Base-by-base conservation (phyloP, 768 basidiomycete genomes). In the Rhizopogon salebrosus region DNA sequence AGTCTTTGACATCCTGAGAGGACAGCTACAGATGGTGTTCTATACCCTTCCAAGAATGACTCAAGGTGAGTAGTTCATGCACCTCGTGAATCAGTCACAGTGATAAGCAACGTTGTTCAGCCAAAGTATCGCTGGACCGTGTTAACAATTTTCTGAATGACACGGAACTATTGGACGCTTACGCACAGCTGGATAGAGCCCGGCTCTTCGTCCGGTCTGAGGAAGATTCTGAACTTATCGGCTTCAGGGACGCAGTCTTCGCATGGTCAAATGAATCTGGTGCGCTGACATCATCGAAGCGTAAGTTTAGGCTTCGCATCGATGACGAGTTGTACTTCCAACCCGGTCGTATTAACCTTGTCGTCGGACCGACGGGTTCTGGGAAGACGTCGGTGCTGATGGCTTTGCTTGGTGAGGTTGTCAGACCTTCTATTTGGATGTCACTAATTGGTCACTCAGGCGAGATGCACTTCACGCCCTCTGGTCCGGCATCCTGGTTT, bases 41-140 rank as follows among this genome's bases (percentile, higher is more conserved):
- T 60, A 61, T 66, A 23, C 58, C 7, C 48, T 72, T 1, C 69
- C 73, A 6, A 52, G 64, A 22, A 59, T 76, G 7, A 53, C 54
- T 13, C 53, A 63, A 46, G 39, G 49, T 53, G 23, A 45, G 48
- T 43, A 20, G n/a, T 16, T 11, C 9, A 34, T 2, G 65, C 20
- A 1, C 10, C 27, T 10, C 53, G 38, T 11, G 27, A 56, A 4
- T 18, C 24, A 26, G n/a, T n/a, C n/a, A n/a, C n/a, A n/a, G n/a
- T 40, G 22, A 56, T 64, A 43, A 43, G 27, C 14, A 26, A 34
- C 2, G 14, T 8, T 35, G n/a, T 18, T 51, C 68, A 66, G 82
- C 76, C 46, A 83, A 82, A 64, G 85, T 90, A 4, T 85, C 85
- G 2, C 59, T 89, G 4, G 79, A 81, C 51, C 79, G 88, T 22